Conservation (phyloP, 1,284 basidiomycete species). For the Moesziomyces antarcticus region DNA sequence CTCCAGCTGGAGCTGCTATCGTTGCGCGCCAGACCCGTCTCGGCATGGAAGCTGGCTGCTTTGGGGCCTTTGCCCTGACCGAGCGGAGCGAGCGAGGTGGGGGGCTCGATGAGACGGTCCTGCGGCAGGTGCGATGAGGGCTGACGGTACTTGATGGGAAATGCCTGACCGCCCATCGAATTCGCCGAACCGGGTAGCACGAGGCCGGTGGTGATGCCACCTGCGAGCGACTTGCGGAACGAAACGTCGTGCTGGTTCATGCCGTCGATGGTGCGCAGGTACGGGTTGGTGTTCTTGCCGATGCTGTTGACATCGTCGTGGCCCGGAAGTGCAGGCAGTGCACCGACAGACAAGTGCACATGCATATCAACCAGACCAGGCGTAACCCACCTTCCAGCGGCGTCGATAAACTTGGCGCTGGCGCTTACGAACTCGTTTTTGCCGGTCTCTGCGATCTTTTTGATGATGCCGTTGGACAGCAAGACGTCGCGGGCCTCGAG, state of each 20-base stretch:
- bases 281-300: conserved; percentile 74
- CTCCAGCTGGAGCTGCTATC: conserved; percentile 55
- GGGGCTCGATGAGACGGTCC: conserved; percentile 59
- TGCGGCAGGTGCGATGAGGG: conserved; percentile 40
- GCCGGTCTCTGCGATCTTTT: conserved; percentile 57
- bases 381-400: conserved; percentile 57
- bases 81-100: conserved; percentile 45
- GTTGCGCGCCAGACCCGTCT: conserved; percentile 51
- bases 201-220: conserved; percentile 78
- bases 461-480: conserved; percentile 70
- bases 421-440: conserved; percentile 2
- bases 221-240: conserved; percentile 74
- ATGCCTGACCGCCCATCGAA: conserved; percentile 78
- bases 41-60: not conserved
- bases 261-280: conserved; percentile 75
- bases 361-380: conserved; percentile 78
- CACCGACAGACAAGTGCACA: conserved; percentile 76
- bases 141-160: conserved; percentile 74
- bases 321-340: conserved; percentile 66
- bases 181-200: conserved; percentile 75
- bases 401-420: conserved; percentile 37
- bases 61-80: conserved; percentile 38
- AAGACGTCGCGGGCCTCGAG: conserved; percentile 71
- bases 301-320: conserved; percentile 71
- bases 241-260: conserved; percentile 75